Percentiles rank a stretch among this genome's conserved stretches.
These are phyloP conservation scores for Colletotrichum noveboracense DNA, from an alignment of 2,329 filamentous ascomycete species.

Conservation along the genomic window DNA sequence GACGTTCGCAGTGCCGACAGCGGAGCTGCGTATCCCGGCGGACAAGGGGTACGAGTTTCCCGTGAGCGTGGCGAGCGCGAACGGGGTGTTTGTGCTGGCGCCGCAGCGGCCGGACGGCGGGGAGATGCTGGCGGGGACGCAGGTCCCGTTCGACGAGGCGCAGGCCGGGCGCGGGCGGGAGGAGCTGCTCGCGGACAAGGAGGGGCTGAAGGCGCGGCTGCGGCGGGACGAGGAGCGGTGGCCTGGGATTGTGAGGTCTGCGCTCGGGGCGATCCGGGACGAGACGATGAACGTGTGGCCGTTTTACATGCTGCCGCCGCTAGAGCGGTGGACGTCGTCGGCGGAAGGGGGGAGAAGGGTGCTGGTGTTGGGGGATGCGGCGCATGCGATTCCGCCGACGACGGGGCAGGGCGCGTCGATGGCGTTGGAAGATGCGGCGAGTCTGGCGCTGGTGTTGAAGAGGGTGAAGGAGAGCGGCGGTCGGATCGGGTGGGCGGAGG, in stretches of 20 bases:
- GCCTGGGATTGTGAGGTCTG: slow-evolving; percentile 38
- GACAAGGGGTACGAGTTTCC: slow-evolving; percentile 42
- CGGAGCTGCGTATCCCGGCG: slow-evolving; percentile 37
- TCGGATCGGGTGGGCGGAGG: slow-evolving; percentile 28
- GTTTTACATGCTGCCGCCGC: slow-evolving; percentile 51
- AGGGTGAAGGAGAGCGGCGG: slow-evolving; percentile 23
- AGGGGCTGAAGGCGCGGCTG: slow-evolving; percentile 37
- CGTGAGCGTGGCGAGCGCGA: slow-evolving; percentile 44
- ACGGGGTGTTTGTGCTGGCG: slow-evolving; percentile 55
- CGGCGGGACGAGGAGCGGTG: slow-evolving; percentile 37
- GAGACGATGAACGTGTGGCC: slow-evolving; percentile 52
- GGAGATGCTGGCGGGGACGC: slow-evolving; percentile 44
- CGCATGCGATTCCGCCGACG: slow-evolving; percentile 52
- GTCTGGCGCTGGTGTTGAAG: slow-evolving; percentile 43
- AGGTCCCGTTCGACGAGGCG: slow-evolving; percentile 39
- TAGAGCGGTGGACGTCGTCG: slow-evolving; percentile 47
- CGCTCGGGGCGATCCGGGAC: slow-evolving; percentile 33
- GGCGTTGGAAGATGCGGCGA: slow-evolving; percentile 55
- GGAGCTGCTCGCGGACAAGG: slow-evolving; percentile 41
- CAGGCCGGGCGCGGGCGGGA: slow-evolving; percentile 47
- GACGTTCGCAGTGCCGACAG: slow-evolving; percentile 36
- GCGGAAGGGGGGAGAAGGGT: slow-evolving; percentile 31
- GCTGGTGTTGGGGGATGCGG: slow-evolving; percentile 52
- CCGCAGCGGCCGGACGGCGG: slow-evolving; percentile 48
- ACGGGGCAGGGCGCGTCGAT: slow-evolving; percentile 53